Evolutionary conservation across 352 stramenopile genomes (phyloP).

Genomic region (Phytophthora vignae): DNA sequence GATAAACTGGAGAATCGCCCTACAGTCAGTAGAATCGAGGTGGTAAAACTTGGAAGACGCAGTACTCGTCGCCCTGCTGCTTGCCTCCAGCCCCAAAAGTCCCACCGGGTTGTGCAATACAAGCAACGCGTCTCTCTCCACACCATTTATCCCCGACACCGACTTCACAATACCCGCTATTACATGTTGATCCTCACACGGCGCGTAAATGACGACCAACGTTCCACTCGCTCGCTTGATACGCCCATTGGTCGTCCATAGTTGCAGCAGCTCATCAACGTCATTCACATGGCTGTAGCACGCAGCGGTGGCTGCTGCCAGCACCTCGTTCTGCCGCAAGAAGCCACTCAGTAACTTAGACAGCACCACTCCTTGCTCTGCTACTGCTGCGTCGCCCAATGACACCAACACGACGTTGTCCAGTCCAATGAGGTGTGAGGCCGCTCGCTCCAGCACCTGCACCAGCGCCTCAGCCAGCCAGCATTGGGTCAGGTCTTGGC

Average conservation of each 20-base stretch:
- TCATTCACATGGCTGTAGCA: slow-evolving; percentile 19
- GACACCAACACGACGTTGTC: slow-evolving; percentile 29
- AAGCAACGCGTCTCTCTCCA: slow-evolving; percentile 15
- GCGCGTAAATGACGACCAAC: slow-evolving; percentile 36
- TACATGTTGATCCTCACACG: slow-evolving; percentile 13
- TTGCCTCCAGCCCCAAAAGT: slow-evolving; percentile 20
- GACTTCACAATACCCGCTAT: slow-evolving; percentile 7
- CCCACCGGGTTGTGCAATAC: slow-evolving; percentile 28
- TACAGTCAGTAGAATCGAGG: slow-evolving; percentile 6
- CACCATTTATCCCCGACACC: neutral
- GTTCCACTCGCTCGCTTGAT: neutral
- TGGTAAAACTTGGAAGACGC: slow-evolving; percentile 15
- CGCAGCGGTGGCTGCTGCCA: neutral
- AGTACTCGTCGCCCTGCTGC: neutral
- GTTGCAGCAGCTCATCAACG: slow-evolving; percentile 12
- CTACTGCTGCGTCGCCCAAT: slow-evolving; percentile 21
- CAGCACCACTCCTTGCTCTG: slow-evolving; percentile 21
- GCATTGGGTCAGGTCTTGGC: slow-evolving; percentile 45
- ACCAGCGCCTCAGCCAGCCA: slow-evolving; percentile 50
- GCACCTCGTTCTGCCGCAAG: slow-evolving; percentile 16
- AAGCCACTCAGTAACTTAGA: slow-evolving; percentile 22
- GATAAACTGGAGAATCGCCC: slow-evolving; percentile 19
- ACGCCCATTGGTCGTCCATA: slow-evolving; percentile 1
- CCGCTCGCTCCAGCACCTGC: slow-evolving; percentile 43
- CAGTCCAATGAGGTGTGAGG: neutral